These are phyloP conservation scores for Clarireedia sp. DNA, from an alignment of 2,329 filamentous ascomycete species.

Conservation along the genomic window DNA sequence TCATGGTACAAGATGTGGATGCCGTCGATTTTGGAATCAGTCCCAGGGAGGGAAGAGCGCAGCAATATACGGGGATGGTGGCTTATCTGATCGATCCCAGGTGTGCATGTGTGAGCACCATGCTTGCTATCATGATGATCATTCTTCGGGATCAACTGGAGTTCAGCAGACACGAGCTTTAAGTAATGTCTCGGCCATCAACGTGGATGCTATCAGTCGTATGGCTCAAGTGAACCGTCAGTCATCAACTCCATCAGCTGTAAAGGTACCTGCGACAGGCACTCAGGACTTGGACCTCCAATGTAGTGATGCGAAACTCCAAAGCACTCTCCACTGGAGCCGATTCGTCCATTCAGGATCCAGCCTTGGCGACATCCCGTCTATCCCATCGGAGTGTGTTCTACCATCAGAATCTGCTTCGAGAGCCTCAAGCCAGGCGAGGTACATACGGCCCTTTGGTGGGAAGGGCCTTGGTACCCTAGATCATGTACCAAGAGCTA, in stretches of 20 bases:
- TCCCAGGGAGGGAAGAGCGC: conserved; percentile 13
- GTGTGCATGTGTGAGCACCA: conserved; percentile 48
- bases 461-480: conserved; percentile 24
- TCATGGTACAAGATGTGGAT: conserved; percentile 40
- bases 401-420: conserved; percentile 29
- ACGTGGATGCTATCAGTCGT: conserved; percentile 4
- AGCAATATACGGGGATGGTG: conserved; percentile 1
- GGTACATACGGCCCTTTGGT: conserved; percentile 22
- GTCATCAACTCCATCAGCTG: neutral
- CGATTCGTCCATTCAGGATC: conserved; percentile 22
- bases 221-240: conserved; percentile 9
- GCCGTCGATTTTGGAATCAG: conserved; percentile 44
- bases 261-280: conserved; percentile 1
- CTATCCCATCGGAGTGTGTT: conserved; percentile 31
- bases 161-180: neutral
- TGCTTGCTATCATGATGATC: conserved; percentile 44
- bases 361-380: conserved; percentile 21
- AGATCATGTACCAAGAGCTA: conserved; percentile 20
- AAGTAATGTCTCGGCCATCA: conserved; percentile 9
- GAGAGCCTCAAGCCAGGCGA: conserved; percentile 20
- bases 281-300: conserved; percentile 2
- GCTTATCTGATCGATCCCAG: conserved; percentile 13
- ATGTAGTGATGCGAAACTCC: conserved; percentile 13
- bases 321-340: conserved; percentile 25
- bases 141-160: conserved; percentile 2